Conservation (phyloP, 1,284 basidiomycete genomes). For the Chondrostereum purpureum region DNA sequence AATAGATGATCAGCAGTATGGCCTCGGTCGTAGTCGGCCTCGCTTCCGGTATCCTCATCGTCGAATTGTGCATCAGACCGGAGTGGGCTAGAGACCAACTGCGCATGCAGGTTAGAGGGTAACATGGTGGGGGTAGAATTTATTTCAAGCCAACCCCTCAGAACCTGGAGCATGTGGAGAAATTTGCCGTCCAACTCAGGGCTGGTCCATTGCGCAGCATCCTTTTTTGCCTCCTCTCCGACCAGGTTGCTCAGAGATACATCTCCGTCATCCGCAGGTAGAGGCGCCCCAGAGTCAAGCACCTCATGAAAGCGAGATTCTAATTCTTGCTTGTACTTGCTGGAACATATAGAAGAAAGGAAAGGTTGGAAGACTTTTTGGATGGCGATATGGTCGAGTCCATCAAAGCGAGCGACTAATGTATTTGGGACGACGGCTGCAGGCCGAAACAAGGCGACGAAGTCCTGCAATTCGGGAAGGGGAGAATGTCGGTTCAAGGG, state of each 20-base stretch:
- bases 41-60: conserved; percentile 8
- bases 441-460: conserved; percentile 78
- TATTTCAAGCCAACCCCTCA: conserved; percentile 35
- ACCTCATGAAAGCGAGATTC: background rate
- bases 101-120: background rate
- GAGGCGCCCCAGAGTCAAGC: background rate
- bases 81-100: background rate
- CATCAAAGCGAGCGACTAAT: conserved; percentile 51
- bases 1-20: conserved; percentile 11
- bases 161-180: conserved; percentile 23
- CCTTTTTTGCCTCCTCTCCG: conserved; percentile 37
- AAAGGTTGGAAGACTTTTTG: conserved; percentile 58
- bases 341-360: conserved; percentile 22
- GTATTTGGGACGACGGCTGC: conserved; percentile 74
- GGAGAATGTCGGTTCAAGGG: conserved; percentile 83
- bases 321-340: background rate
- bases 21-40: conserved; percentile 8
- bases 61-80: conserved; percentile 4
- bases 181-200: background rate
- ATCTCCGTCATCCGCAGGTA: conserved; percentile 8
- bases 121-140: no score
- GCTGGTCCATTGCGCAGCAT: conserved; percentile 21
- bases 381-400: conserved; percentile 68
- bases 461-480: conserved; percentile 73
- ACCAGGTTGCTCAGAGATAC: conserved; percentile 53